Evolutionary conservation across 441 rosid genomes (phyloP).

Genomic region (Bruguiera hainesii): DNA sequence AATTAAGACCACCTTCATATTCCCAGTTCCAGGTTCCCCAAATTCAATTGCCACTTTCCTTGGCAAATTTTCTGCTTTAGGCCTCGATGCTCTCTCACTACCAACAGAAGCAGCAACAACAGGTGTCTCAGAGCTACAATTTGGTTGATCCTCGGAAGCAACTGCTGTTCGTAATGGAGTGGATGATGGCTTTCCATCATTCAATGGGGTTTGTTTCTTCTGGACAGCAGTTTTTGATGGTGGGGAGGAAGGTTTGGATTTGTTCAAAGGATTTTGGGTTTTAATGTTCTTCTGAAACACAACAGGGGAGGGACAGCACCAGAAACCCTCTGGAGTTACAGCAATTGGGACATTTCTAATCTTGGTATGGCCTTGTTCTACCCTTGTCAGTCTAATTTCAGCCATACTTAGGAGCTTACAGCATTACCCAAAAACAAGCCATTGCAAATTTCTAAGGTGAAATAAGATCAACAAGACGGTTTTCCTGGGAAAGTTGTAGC

Average conservation of each 20-base stretch:
- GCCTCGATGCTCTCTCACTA: constrained; percentile 63
- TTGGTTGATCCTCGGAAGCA: constrained; percentile 50
- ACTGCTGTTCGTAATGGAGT: constrained; percentile 51
- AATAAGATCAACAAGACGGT: constrained; percentile 10
- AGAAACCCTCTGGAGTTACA: constrained; percentile 94
- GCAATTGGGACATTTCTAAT: constrained; percentile 88
- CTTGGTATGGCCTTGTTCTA: constrained; percentile 81
- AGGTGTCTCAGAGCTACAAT: constrained; percentile 31
- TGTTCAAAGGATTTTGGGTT: constrained; percentile 58
- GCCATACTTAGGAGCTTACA: constrained; percentile 54
- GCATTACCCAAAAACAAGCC: constrained; percentile 19
- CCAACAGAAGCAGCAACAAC: constrained; percentile 37
- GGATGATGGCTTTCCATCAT: constrained; percentile 55
- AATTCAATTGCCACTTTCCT: constrained; percentile 92
- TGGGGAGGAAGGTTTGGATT: constrained; percentile 66
- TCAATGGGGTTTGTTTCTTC: constrained; percentile 42
- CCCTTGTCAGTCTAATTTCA: constrained; percentile 66
- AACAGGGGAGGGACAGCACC: constrained; percentile 97
- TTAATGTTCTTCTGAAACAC: constrained; percentile 81
- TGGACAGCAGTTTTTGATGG: constrained; percentile 44
- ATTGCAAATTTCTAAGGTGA: constrained; percentile 22
- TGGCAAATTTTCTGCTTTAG: constrained; percentile 71
- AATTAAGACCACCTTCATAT: constrained; percentile 71
- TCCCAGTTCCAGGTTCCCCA: constrained; percentile 85
- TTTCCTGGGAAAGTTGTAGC: constrained; percentile 10